phyloP scores from a whole-genome alignment of 768 basidiomycete species.

The Pholiota microspora region DNA sequence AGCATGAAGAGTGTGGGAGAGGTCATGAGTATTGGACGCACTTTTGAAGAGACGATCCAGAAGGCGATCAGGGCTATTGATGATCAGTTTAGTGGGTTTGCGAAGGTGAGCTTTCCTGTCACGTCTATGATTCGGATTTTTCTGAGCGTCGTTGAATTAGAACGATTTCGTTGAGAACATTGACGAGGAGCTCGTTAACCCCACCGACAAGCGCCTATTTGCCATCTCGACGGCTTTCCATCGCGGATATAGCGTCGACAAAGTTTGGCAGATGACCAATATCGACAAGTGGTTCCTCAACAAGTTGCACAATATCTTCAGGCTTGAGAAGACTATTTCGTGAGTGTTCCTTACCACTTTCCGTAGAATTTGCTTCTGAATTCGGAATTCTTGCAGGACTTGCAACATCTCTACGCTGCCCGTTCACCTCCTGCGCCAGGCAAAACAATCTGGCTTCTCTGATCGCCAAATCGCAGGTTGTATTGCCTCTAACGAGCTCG shows the following conservation, averaged over 20 bases:
- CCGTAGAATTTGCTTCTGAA: background rate
- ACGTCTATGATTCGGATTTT: background rate
- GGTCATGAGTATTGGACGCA: conserved; percentile 98
- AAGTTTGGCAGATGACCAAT: conserved; percentile 96
- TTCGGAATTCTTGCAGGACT: conserved; percentile 37
- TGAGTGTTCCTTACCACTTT: conserved; percentile 39
- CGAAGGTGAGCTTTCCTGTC: conserved; percentile 49
- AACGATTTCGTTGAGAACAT: conserved; percentile 88
- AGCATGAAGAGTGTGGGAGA: conserved; percentile 99
- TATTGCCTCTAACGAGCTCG: conserved; percentile 89
- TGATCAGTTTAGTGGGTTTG: conserved; percentile 91
- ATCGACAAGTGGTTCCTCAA: conserved; percentile 99
- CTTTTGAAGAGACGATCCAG: conserved; percentile 98
- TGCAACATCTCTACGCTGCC: conserved; percentile 66
- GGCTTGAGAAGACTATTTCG: conserved; percentile 77
- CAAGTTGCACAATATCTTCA: conserved; percentile 79
- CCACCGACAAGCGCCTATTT: conserved; percentile 96
- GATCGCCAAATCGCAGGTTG: conserved; percentile 85
- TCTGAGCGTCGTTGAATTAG: conserved; percentile 34
- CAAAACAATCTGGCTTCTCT: conserved; percentile 96
- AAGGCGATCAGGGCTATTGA: conserved; percentile 98
- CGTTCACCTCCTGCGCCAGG: conserved; percentile 62
- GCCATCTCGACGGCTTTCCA: conserved; percentile 94
- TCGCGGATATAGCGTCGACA: conserved; percentile 90
- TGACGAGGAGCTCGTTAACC: conserved; percentile 90